Evolutionary conservation across 345 rosid genomes (phyloP), one percentile per base, ranked within the genome.

Genomic region (Linum trigynum): DNA sequence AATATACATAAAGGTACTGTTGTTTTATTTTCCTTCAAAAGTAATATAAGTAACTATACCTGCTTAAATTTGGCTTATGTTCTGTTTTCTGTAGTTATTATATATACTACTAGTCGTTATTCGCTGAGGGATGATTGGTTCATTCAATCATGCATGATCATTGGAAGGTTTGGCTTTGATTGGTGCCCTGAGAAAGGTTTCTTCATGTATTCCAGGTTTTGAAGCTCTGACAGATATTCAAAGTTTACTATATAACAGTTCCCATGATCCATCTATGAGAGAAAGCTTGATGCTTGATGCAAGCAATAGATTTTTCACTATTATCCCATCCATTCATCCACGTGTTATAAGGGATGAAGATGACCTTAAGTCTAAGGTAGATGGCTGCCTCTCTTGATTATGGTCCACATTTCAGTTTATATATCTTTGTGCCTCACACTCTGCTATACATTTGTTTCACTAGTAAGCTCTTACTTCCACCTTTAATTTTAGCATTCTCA

Each of bases 201-300:
- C 3, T 32, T 15, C 62, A 40, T 62, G 55, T 62, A 69, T 63
- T 72, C 38, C 84, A 92, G 96, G 99, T 76, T 88, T 92, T 79
- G 92, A 90, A 77, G 96, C 96, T 69, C 76, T 88, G 68, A 86
- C 92, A 1, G 96, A 94, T 74, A 85, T 90, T 71, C 99, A 90
- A 74, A 85, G 82, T 71, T 83, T 94, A 67, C 77, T 94, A 70
- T 77, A 70, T 56, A 80, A 73, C 66, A 72, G 48, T 61, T 41
- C 69, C 8, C 57, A 64, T 32, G 80, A 86, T 65, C 76, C 86
- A 70, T 77, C 90, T 43, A 45, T 78, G 72, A 83, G 75, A 83
- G 96, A 94, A 70, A 88, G 81, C 76, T 75, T 86, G 82, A 84
- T 94, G 65, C 56, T 90, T 68, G 95, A 94, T 77, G 99, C 96